Conservation (phyloP, 2,329 filamentous ascomycete genomes). For the Hirsutella thompsonii region DNA sequence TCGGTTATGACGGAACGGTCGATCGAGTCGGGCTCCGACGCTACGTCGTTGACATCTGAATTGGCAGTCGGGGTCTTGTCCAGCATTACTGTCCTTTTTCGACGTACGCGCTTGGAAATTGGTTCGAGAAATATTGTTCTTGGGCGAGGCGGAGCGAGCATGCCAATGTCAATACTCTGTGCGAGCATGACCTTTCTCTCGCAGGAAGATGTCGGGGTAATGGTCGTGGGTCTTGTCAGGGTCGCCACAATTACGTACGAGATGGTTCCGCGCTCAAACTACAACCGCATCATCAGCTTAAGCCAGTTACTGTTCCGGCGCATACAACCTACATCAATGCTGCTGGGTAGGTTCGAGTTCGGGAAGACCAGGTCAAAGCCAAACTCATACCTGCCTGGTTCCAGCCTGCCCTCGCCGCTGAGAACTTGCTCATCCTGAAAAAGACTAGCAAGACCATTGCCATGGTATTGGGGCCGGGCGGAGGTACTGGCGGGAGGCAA, state of each 20-base stretch:
- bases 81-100: slow-evolving; percentile 40
- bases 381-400: slow-evolving; percentile 66
- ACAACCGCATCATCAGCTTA: slow-evolving; percentile 7
- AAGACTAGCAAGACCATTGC: slow-evolving; percentile 66
- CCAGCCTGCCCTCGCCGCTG: slow-evolving; percentile 64
- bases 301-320: neutral
- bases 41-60: slow-evolving; percentile 24
- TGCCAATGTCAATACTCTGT: slow-evolving; percentile 75
- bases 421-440: slow-evolving; percentile 75
- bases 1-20: slow-evolving; percentile 27
- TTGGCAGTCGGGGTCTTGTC: slow-evolving; percentile 29
- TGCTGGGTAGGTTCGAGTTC: slow-evolving; percentile 63
- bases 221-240: slow-evolving; percentile 76
- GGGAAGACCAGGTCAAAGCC: slow-evolving; percentile 64
- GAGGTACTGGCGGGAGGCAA: slow-evolving; percentile 24
- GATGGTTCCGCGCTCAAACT: slow-evolving; percentile 94
- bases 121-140: slow-evolving; percentile 80
- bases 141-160: slow-evolving; percentile 60
- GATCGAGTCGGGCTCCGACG: slow-evolving; percentile 22
- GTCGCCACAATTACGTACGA: slow-evolving; percentile 86
- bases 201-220: slow-evolving; percentile 66
- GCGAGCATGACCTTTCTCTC: slow-evolving; percentile 69
- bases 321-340: slow-evolving; percentile 65
- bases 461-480: slow-evolving; percentile 45
- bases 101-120: slow-evolving; percentile 56